Evolutionary conservation across 768 basidiomycete genomes (phyloP).

Genomic region (Cystofilobasidium capitatum): DNA sequence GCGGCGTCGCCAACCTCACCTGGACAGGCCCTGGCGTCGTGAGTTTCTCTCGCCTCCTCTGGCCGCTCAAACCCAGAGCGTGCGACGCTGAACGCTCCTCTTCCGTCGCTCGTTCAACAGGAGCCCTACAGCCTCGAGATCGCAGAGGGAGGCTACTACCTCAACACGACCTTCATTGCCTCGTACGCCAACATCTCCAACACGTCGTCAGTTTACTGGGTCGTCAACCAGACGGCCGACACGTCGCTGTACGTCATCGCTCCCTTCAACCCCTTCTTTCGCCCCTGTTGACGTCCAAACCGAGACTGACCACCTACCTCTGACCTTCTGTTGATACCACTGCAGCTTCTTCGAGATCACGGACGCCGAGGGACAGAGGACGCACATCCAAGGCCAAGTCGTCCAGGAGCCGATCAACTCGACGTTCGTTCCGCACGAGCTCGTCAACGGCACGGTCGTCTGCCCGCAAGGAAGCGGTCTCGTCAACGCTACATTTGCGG

Average conservation of each 20-base stretch:
- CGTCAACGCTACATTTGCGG: not conserved
- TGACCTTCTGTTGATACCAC: not conserved
- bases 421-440: not conserved
- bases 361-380: slow-evolving; percentile 8
- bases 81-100: not conserved
- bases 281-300: not conserved
- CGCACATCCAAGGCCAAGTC: slow-evolving; percentile 13
- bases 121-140: slow-evolving; percentile 20
- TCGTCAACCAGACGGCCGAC: slow-evolving; percentile 17
- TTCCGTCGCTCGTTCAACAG: not conserved
- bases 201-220: slow-evolving; percentile 12
- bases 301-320: not conserved
- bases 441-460: slow-evolving; percentile 17
- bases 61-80: no score
- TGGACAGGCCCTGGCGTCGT: slow-evolving; percentile 20
- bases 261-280: not conserved
- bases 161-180: not conserved
- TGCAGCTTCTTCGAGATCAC: slow-evolving; percentile 22
- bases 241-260: slow-evolving; percentile 13
- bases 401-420: slow-evolving; percentile 7
- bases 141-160: slow-evolving; percentile 20
- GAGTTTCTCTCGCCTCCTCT: not conserved
- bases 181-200: slow-evolving; percentile 10
- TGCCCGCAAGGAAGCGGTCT: not conserved
- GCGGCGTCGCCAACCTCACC: slow-evolving; percentile 26